These are phyloP conservation scores for Phialemonium atrogriseum DNA, from an alignment of 2,329 filamentous ascomycete species.

Conservation along the genomic window DNA sequence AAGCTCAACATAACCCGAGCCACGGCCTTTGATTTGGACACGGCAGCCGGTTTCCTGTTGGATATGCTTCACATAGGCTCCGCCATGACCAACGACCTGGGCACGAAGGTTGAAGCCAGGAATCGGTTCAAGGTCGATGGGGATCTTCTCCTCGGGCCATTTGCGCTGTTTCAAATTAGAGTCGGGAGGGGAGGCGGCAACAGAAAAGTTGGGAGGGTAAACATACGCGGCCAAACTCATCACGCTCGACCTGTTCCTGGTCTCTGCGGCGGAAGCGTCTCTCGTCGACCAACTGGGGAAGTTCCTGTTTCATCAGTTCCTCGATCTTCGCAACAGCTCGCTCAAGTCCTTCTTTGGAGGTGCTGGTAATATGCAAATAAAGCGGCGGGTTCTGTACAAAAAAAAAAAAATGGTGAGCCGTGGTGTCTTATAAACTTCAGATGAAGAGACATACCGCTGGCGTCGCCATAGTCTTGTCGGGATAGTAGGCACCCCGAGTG, in stretches of 20 bases:
- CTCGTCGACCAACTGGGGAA: conserved; percentile 92
- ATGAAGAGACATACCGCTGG: conserved; percentile 59
- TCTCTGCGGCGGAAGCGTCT: conserved; percentile 36
- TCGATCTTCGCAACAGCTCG: conserved; percentile 81
- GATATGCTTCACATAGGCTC: conserved; percentile 96
- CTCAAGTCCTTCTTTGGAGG: conserved; percentile 83
- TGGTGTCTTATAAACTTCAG: not conserved
- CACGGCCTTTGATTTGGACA: conserved; percentile 95
- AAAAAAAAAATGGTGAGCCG: conserved; percentile 7
- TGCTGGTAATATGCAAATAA: conserved; percentile 93
- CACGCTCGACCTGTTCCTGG: conserved; percentile 58
- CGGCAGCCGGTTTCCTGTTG: conserved; percentile 91
- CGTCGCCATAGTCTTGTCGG: conserved; percentile 96
- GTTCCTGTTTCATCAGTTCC: conserved; percentile 90
- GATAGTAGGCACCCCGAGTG: conserved; percentile 91
- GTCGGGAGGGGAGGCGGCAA: not conserved
- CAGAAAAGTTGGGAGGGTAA: no score
- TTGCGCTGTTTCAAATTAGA: conserved; percentile 58
- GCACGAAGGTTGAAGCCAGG: conserved; percentile 93
- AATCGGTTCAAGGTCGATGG: conserved; percentile 82
- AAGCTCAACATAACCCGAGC: conserved; percentile 87
- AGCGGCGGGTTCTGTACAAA: conserved; percentile 83
- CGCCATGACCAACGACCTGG: conserved; percentile 89
- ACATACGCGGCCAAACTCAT: conserved; percentile 78
- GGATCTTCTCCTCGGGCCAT: conserved; percentile 96